Conservation (phyloP, 2,329 filamentous ascomycete species). For the Teratosphaeria nubilosa region DNA sequence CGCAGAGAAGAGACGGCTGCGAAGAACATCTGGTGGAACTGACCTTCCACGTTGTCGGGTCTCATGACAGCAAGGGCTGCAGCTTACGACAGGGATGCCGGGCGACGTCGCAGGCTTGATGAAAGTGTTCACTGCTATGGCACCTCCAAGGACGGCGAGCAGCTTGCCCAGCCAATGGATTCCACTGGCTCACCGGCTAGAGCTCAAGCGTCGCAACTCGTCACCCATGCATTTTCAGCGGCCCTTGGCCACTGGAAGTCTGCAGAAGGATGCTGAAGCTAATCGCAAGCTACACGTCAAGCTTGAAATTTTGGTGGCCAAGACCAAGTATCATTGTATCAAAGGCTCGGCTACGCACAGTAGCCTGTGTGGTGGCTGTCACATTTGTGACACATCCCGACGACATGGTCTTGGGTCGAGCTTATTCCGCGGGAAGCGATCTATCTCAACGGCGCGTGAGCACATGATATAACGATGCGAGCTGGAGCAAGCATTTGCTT, state of each 20-base stretch:
- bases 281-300: neutral
- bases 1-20: neutral
- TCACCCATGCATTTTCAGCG: neutral
- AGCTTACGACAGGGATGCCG: neutral
- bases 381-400: neutral
- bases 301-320: neutral
- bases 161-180: neutral
- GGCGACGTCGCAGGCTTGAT: neutral
- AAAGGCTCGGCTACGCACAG: neutral
- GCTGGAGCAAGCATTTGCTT: neutral
- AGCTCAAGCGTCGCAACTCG: neutral
- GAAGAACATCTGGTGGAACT: neutral
- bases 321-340: neutral
- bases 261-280: neutral
- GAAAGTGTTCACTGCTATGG: neutral
- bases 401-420: neutral
- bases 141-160: neutral
- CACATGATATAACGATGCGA: neutral
- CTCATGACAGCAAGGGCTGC: neutral
- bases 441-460: neutral
- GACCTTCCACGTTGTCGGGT: neutral
- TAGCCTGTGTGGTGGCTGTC: neutral
- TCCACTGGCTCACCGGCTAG: neutral
- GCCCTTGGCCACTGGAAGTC: neutral
- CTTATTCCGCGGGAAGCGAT: neutral